Base-by-base conservation (phyloP, 768 basidiomycete genomes). In the Suillus brevipes region DNA sequence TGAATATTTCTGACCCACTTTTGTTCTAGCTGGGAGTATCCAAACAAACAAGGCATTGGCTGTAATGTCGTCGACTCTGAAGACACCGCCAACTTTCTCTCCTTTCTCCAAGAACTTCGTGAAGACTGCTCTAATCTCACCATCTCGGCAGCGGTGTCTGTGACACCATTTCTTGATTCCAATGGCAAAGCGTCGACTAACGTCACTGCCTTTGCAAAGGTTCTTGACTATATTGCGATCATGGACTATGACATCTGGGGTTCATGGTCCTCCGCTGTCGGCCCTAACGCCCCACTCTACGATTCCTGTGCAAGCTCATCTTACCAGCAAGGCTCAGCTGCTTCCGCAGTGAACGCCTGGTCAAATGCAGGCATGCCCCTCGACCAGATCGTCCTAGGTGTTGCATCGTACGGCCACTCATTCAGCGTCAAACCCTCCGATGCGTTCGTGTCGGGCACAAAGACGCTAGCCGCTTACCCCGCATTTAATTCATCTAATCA, bases 351-450 rank as follows among this genome's bases (percentile, higher is more conserved):
- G 49, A 73, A 79, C 6, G 84, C 86, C 3, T 97, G 95, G 96
- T 84, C 82, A 0, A 69, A 72, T 1, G 94, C 94, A 49, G 91
- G 92, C 13, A 88, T 98, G 77, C 91, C 94, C 14, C 75, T 81
- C 8, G 63, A 66, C 62, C 77, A 90, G 78, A 88, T 97, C 63
- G 86, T 94, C 37, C 85, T 98, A 7, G 96, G 94, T 60, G 87
- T 97, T 1, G 85, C 94, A 14, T 80, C 89, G 14, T 97, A 94
- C 76, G 93, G 92, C 1, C 94, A 94, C 78, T 87, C 91, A 25
- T 95, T 80, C 81, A 73, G 40, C 0, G 76, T 76, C 14, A 23
- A 66, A 16, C 67, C 69, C 16, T 72, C 73, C 34, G 66, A 71
- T 4, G 71, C 73, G 20, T 58, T 58, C 38, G 66, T 72, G 60